Percentiles rank a stretch among this genome's conserved stretches.
phyloP scores from a whole-genome alignment of 2,329 filamentous ascomycete genomes.

The Aureobasidium sp. region DNA sequence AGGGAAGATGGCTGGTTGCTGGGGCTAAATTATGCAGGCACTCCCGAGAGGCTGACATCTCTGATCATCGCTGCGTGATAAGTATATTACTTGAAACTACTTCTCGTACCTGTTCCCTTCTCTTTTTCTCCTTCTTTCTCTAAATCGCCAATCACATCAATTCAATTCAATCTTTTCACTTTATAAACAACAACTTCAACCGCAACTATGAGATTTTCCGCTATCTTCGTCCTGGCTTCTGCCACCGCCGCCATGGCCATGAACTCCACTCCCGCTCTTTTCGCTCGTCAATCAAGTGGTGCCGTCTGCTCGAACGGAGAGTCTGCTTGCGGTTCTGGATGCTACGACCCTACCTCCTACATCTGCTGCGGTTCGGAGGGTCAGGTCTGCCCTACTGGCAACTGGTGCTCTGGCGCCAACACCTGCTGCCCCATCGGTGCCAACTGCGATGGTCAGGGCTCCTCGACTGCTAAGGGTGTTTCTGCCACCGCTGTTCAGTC shows the following conservation, averaged over 20 bases:
- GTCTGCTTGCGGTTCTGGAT: constrained; percentile 2
- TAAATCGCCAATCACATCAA: background rate
- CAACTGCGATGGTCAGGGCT: constrained; percentile 10
- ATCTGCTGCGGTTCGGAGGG: background rate
- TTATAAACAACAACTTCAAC: background rate
- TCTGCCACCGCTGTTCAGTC: background rate
- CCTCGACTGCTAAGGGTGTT: background rate
- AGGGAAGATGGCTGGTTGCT: constrained; percentile 5
- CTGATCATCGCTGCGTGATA: background rate
- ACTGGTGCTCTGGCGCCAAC: background rate
- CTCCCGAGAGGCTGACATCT: constrained; percentile 3
- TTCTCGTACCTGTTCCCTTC: background rate
- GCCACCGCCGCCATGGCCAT: constrained; percentile 1
- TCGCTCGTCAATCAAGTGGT: background rate
- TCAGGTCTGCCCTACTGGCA: background rate
- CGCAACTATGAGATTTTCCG: constrained; percentile 3
- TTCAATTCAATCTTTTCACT: background rate
- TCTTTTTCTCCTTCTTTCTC: background rate
- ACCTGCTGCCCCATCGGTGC: constrained; percentile 1
- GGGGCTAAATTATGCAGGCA: constrained; percentile 7
- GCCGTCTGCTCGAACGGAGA: constrained; percentile 1
- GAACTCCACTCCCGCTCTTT: background rate
- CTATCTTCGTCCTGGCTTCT: constrained; percentile 5
- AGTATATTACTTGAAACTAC: constrained; percentile 5
- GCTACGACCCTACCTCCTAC: constrained; percentile 9